Percentiles rank a stretch among this genome's conserved stretches.
phyloP scores from a whole-genome alignment of 306 rosid genomes.

The Delonix regia region DNA sequence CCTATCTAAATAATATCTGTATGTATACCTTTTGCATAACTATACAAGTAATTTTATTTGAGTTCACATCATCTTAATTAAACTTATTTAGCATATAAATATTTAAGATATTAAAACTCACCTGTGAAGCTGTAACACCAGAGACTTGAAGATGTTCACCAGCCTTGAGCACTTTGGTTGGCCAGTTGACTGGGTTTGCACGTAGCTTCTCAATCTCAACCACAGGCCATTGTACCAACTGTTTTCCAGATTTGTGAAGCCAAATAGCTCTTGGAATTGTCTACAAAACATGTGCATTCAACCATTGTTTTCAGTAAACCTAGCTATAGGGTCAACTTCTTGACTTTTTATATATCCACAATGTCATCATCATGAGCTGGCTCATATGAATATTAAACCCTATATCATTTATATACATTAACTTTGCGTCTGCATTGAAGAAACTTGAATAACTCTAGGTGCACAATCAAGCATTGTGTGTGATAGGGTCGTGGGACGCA shows the following conservation, averaged over 20 bases:
- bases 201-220: slow-evolving; percentile 66
- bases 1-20: not conserved
- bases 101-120: not conserved
- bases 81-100: too few relatives aligned
- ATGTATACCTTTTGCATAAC: not conserved
- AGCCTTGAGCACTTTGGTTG: slow-evolving; percentile 46
- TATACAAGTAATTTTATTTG: not conserved
- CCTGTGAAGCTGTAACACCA: slow-evolving; percentile 66
- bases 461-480: too few relatives aligned
- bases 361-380: slow-evolving; percentile 22
- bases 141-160: slow-evolving; percentile 48
- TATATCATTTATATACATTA: not conserved
- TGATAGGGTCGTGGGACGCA: too few relatives aligned
- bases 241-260: slow-evolving; percentile 70
- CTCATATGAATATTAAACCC: slow-evolving; percentile 14
- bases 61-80: not conserved
- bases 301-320: not conserved
- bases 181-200: slow-evolving; percentile 39
- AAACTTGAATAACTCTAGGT: too few relatives aligned
- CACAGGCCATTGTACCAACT: slow-evolving; percentile 80
- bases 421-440: too few relatives aligned
- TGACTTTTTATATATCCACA: not conserved
- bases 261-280: slow-evolving; percentile 70
- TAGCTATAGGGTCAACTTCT: slow-evolving; percentile 20
- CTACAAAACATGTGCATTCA: slow-evolving; percentile 34